These are phyloP conservation scores for Hyphopichia fennica DNA, from an alignment of 1,139 yeast species.

Conservation along the genomic window DNA sequence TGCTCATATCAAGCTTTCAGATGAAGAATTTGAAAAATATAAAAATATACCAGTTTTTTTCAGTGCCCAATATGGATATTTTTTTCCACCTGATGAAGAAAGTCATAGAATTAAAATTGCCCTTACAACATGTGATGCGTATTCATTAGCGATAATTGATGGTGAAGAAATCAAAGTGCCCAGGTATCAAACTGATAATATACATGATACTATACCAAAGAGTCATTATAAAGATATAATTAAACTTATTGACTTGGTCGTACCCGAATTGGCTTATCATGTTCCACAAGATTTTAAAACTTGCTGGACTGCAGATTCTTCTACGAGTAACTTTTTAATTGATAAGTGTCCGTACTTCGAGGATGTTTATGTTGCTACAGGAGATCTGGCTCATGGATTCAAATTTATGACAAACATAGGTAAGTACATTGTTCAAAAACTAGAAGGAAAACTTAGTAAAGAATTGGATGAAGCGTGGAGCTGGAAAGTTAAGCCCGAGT, in stretches of 20 bases:
- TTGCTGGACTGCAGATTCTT: constrained; percentile 51
- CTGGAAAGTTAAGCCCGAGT: constrained; percentile 20
- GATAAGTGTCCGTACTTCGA: constrained; percentile 33
- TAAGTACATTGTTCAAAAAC: constrained; percentile 22
- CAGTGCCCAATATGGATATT: constrained; percentile 47
- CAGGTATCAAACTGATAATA: neutral
- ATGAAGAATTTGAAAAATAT: constrained; percentile 21
- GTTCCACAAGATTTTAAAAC: constrained; percentile 32
- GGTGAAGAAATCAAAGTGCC: neutral
- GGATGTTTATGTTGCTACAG: constrained; percentile 38
- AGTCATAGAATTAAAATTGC: constrained; percentile 38
- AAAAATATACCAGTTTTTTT: constrained; percentile 34
- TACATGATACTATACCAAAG: neutral
- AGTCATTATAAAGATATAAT: neutral
- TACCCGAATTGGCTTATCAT: constrained; percentile 41
- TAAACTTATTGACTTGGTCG: neutral
- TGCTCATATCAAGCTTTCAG: constrained; percentile 29
- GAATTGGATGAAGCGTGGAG: constrained; percentile 24
- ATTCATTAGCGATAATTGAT: constrained; percentile 20
- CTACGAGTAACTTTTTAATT: constrained; percentile 41
- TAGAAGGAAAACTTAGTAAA: constrained; percentile 23
- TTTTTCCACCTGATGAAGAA: constrained; percentile 33
- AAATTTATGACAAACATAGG: constrained; percentile 31
- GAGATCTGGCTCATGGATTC: constrained; percentile 37
- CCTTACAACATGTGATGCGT: constrained; percentile 34